phyloP scores from a whole-genome alignment of 495 filamentous ascomycete genomes.

The Tetracladium setigerum region DNA sequence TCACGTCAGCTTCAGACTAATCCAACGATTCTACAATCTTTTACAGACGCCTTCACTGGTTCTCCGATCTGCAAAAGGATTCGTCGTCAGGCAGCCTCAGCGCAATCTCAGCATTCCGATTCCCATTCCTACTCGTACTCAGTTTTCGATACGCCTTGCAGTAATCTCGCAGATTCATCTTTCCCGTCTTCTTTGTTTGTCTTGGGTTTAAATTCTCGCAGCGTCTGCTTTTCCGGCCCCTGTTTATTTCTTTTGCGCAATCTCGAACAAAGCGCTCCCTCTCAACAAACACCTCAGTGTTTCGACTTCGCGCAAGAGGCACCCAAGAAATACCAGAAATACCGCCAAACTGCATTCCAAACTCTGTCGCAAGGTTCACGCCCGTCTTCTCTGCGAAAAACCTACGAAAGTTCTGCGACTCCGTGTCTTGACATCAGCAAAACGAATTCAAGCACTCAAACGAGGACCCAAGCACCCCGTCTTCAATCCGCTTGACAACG shows the following conservation, averaged over 20 bases:
- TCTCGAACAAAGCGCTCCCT: too few species aligned
- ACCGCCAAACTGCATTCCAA: slow-evolving; percentile 60
- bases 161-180: background rate
- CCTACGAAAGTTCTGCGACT: slow-evolving; percentile 30
- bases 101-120: too few species aligned
- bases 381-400: slow-evolving; percentile 29
- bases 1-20: slow-evolving; percentile 20
- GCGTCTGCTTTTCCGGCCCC: background rate
- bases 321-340: too few species aligned
- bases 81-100: slow-evolving; percentile 16
- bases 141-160: too few species aligned
- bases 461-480: slow-evolving; percentile 13
- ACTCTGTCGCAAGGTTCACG: slow-evolving; percentile 46
- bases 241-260: background rate
- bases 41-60: slow-evolving; percentile 26
- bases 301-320: too few species aligned
- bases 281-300: too few species aligned
- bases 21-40: slow-evolving; percentile 19
- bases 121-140: too few species aligned
- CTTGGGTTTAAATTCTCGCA: background rate
- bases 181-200: background rate
- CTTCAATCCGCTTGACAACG: slow-evolving; percentile 23
- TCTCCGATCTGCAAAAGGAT: slow-evolving; percentile 16
- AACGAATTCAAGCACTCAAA: slow-evolving; percentile 17
- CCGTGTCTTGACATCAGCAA: slow-evolving; percentile 20